These are phyloP conservation scores for Penicillium sp. DNA, from an alignment of 2,329 filamentous ascomycete species.

Conservation along the genomic window DNA sequence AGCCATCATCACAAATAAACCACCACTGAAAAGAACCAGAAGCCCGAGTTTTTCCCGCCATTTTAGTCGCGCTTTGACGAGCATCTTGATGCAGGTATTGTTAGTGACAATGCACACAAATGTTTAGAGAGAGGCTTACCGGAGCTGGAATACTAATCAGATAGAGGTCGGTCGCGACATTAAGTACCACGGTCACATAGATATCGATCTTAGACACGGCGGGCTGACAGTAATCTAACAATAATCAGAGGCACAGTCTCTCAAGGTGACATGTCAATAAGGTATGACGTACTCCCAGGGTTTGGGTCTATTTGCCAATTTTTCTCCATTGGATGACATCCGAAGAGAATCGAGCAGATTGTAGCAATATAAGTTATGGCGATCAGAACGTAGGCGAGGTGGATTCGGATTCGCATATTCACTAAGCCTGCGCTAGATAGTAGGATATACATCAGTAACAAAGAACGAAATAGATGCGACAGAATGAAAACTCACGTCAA, in stretches of 20 bases:
- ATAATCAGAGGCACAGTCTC: not conserved
- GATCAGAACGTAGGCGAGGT: conserved; percentile 54
- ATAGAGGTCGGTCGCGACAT: conserved; percentile 59
- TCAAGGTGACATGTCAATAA: not conserved
- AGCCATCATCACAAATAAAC: conserved; percentile 56
- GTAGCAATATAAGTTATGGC: conserved; percentile 51
- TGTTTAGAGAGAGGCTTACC: conserved; percentile 33
- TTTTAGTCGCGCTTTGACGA: conserved; percentile 54
- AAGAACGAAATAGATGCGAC: not conserved
- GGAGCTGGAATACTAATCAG: conserved; percentile 60
- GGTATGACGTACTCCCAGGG: conserved; percentile 51
- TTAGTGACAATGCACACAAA: not conserved
- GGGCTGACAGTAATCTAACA: conserved; percentile 49
- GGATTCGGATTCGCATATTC: conserved; percentile 49
- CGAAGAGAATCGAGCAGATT: conserved; percentile 52
- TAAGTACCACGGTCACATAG: conserved; percentile 54
- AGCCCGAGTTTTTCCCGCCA: conserved; percentile 54
- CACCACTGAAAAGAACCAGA: conserved; percentile 56
- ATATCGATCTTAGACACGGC: conserved; percentile 54
- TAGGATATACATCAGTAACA: not conserved
- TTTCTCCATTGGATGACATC: conserved; percentile 54
- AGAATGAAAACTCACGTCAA: conserved; percentile 44
- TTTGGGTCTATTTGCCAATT: conserved; percentile 63
- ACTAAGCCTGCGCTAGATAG: conserved; percentile 40
- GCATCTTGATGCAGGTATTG: conserved; percentile 40